Conservation (phyloP, 768 basidiomycete species). For the Agaricus blazei region DNA sequence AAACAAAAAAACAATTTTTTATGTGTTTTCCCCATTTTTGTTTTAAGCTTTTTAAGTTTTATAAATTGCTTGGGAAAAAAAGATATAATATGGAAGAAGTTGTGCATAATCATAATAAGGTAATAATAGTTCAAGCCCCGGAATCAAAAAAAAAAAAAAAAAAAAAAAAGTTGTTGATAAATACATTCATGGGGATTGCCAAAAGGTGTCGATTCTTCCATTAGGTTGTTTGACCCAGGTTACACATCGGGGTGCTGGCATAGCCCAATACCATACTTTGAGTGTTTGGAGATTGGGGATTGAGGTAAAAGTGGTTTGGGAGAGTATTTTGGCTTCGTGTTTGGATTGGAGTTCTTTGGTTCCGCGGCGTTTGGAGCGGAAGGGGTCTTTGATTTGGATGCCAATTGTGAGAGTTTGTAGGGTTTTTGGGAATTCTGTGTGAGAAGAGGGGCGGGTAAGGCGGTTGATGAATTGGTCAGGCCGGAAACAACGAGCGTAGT, state of each 20-base stretch:
- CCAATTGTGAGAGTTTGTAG: not conserved
- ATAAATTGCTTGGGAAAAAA: too few relatives aligned
- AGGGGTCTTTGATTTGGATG: not conserved
- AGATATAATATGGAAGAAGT: too few relatives aligned
- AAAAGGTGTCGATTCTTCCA: not conserved
- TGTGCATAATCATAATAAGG: too few relatives aligned
- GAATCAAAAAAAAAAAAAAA: not conserved
- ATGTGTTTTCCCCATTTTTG: too few relatives aligned
- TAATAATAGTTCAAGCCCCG: too few relatives aligned
- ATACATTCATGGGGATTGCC: not conserved
- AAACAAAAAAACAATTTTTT: too few relatives aligned
- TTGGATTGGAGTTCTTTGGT: not conserved
- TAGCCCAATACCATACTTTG: not conserved
- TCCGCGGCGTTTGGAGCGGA: not conserved
- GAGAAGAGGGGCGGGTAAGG: not conserved
- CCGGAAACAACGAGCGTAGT: not conserved
- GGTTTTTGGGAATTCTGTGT: not conserved
- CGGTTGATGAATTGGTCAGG: not conserved
- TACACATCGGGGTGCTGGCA: not conserved
- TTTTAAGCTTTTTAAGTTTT: too few relatives aligned
- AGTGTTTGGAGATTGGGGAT: not conserved
- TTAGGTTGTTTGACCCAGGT: not conserved
- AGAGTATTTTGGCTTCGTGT: not conserved
- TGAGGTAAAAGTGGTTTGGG: not conserved
- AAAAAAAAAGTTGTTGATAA: not conserved